Evolutionary conservation across 169 alveolate species (phyloP), one percentile per base, ranked within the genome.

Genomic region (Besnoitia besnoiti): DNA sequence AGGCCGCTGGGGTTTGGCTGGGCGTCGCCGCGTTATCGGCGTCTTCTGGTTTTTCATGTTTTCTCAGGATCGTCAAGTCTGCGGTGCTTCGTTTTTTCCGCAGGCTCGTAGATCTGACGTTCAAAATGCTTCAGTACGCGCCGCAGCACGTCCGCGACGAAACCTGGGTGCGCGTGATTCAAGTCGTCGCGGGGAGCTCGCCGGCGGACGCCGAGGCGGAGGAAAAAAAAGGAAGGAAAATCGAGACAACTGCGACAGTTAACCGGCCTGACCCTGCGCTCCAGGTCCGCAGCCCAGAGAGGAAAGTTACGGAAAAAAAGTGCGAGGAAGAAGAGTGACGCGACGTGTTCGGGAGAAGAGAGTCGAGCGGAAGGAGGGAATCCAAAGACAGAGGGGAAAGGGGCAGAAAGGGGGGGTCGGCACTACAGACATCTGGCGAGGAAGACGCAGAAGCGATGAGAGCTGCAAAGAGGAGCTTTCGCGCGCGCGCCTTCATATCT

Each of bases 51-150:
- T n/a, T 55, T 16, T 55, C n/a, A 1, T 67, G 46, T n/a, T n/a
- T n/a, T n/a, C n/a, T n/a, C n/a, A n/a, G n/a, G n/a, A n/a, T n/a
- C n/a, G n/a, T n/a, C n/a, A n/a, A n/a, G n/a, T n/a, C n/a, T n/a
- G 8, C 16, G n/a, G 80, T n/a, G 80, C 37, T 27, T n/a, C 37
- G 10, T 7, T 24, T 61, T n/a, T 10, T n/a, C 21, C n/a, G 47
- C 5, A 80, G 88, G 88, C 44, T 37, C 46, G 94, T 93, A 14
- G 95, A 95, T 79, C 92, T 93, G 39, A 90, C 93, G 46, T 90
- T 95, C 89, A 91, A 93, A 84, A 95, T 93, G 95, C 85, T 93
- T 46, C 95, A 95, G 91, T 93, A 90, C 24, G 94, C 95, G 19
- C 95, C 95, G 40, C 94, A 93, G 90, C 87, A 85, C 49, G 95